A percentile compares a stretch with the other conserved stretches of the same genome.
phyloP scores from a whole-genome alignment of 306 rosid genomes.

The Medicago truncatula region DNA sequence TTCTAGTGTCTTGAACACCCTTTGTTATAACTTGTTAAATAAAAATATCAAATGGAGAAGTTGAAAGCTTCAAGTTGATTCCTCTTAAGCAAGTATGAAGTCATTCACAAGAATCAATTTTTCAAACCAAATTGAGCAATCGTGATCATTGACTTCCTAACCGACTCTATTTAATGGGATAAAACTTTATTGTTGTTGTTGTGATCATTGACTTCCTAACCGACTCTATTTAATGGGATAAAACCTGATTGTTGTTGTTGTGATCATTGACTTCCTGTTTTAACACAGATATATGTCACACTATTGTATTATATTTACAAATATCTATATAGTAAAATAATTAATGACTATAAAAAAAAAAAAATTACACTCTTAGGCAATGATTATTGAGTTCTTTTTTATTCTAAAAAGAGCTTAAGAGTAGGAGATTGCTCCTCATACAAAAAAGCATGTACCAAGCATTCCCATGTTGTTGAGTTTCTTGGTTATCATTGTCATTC shows the following conservation, averaged over 20 bases:
- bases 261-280: slow-evolving; percentile 71
- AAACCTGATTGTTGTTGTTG: no score
- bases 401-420: slow-evolving; percentile 43
- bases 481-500: no score
- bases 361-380: no score
- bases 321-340: no score
- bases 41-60: slow-evolving; percentile 22
- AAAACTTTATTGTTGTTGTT: no score
- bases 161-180: no score
- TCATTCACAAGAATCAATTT: slow-evolving; percentile 51
- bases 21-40: neutral
- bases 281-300: slow-evolving; percentile 58
- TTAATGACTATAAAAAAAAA: no score
- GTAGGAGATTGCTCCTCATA: slow-evolving; percentile 63
- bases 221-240: no score
- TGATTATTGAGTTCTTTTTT: no score
- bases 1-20: neutral
- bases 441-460: neutral
- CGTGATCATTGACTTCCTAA: neutral
- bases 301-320: neutral
- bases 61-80: slow-evolving; percentile 80
- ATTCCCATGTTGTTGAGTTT: no score
- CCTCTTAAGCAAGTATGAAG: slow-evolving; percentile 55
- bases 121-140: slow-evolving; percentile 76
- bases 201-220: slow-evolving; percentile 37